These are phyloP conservation scores for Globisporangium canariense DNA, from an alignment of 352 stramenopile species.

Conservation along the genomic window DNA sequence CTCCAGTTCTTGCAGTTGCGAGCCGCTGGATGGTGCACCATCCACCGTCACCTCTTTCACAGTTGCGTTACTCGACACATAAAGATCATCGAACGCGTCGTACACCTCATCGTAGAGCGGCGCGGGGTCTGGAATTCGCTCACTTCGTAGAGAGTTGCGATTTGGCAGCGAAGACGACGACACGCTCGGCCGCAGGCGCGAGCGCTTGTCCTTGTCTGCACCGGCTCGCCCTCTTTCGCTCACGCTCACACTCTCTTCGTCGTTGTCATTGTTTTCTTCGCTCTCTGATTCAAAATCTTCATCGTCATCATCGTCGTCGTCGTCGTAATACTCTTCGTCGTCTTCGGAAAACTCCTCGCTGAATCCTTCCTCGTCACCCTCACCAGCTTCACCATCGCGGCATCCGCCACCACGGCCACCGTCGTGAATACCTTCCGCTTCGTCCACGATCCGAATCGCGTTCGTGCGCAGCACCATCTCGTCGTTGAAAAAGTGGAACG, in stretches of 20 bases:
- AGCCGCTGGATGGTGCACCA: background rate
- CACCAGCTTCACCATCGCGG: slow-evolving; percentile 16
- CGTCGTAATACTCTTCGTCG: slow-evolving; percentile 32
- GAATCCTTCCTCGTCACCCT: slow-evolving; percentile 23
- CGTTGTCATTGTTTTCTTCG: slow-evolving; percentile 18
- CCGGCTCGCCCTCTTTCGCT: slow-evolving; percentile 9
- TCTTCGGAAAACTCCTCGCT: slow-evolving; percentile 27
- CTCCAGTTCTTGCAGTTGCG: slow-evolving; percentile 9
- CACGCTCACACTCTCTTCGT: slow-evolving; percentile 7
- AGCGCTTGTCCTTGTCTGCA: slow-evolving; percentile 9
- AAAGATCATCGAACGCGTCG: slow-evolving; percentile 55
- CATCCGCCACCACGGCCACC: slow-evolving; percentile 17
- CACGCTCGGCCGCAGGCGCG: slow-evolving; percentile 1
- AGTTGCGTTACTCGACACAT: slow-evolving; percentile 22
- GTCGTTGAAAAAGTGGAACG: slow-evolving; percentile 66
- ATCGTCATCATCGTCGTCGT: slow-evolving; percentile 17
- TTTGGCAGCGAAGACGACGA: slow-evolving; percentile 7
- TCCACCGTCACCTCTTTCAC: background rate
- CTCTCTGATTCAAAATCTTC: slow-evolving; percentile 22
- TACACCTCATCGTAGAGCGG: slow-evolving; percentile 50
- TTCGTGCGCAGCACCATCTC: slow-evolving; percentile 61
- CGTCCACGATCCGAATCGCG: slow-evolving; percentile 39
- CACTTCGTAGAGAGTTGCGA: slow-evolving; percentile 21
- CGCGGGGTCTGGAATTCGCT: slow-evolving; percentile 15
- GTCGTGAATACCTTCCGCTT: slow-evolving; percentile 4